These are phyloP conservation scores for Parachaetomium inaequale DNA, from an alignment of 495 filamentous ascomycete species.

Conservation along the genomic window DNA sequence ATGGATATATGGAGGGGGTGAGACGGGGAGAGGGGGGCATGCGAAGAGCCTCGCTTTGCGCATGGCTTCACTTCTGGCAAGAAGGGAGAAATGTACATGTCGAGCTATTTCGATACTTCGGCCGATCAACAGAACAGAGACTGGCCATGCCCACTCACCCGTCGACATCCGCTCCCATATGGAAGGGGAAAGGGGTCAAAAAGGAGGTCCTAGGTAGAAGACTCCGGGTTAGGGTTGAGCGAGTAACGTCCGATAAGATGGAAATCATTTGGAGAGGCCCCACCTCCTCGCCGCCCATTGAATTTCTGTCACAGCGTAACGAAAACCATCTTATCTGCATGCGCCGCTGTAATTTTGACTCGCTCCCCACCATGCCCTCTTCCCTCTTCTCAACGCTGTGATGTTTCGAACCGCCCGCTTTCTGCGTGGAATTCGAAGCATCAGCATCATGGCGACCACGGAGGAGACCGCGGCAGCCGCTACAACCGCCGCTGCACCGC, in stretches of 20 bases:
- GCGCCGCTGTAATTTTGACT: background rate
- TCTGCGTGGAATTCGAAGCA: slow-evolving; percentile 11
- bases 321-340: background rate
- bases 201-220: no score
- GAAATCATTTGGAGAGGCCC: background rate
- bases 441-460: slow-evolving; percentile 9
- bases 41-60: background rate
- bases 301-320: background rate
- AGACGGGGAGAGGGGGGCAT: background rate
- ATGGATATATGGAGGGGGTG: background rate
- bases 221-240: slow-evolving; percentile 1
- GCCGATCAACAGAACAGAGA: background rate
- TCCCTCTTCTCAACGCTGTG: background rate
- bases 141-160: background rate
- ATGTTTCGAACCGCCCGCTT: slow-evolving; percentile 18
- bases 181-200: background rate
- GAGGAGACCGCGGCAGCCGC: background rate
- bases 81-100: background rate
- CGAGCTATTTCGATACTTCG: background rate
- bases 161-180: background rate
- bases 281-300: background rate
- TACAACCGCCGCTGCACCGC: background rate
- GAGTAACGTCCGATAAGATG: background rate
- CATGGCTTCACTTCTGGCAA: background rate
- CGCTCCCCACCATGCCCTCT: background rate